Evolutionary conservation across 352 stramenopile genomes (phyloP).

Genomic region (Globisporangium nagaii): DNA sequence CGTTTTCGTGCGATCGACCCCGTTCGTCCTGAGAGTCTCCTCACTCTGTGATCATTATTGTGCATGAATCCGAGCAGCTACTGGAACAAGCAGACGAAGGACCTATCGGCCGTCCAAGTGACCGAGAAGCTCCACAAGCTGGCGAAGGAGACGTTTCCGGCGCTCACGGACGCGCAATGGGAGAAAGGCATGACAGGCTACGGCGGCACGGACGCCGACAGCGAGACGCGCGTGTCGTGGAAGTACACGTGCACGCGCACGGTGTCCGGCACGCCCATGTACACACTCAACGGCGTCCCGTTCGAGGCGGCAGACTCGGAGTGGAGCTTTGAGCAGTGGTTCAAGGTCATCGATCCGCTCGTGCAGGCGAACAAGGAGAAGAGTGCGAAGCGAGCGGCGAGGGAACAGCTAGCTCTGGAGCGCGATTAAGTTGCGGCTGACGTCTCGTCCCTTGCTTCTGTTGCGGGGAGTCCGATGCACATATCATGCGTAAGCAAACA

Average conservation of each 20-base stretch:
- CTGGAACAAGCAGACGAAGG: slow-evolving; percentile 81
- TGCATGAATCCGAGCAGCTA: slow-evolving; percentile 26
- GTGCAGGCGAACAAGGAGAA: slow-evolving; percentile 22
- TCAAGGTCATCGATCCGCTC: slow-evolving; percentile 41
- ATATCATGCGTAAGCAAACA: too few species aligned
- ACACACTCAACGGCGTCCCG: slow-evolving; percentile 74
- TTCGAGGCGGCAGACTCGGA: slow-evolving; percentile 35
- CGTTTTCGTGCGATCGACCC: too few species aligned
- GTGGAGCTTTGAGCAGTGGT: slow-evolving; percentile 49
- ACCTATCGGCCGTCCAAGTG: slow-evolving; percentile 63
- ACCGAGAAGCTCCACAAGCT: slow-evolving; percentile 45
- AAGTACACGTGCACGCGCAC: slow-evolving; percentile 78
- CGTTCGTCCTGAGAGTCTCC: neutral
- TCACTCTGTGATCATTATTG: neutral
- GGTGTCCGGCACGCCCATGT: slow-evolving; percentile 71
- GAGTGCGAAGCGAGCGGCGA: neutral
- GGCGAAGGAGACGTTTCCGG: slow-evolving; percentile 66
- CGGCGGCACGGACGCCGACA: slow-evolving; percentile 63
- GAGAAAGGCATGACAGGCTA: slow-evolving; percentile 67
- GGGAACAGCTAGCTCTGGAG: neutral
- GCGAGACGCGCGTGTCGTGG: slow-evolving; percentile 52
- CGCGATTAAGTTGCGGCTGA: neutral
- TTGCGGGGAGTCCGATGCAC: too few species aligned
- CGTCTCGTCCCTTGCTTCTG: too few species aligned
- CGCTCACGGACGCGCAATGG: slow-evolving; percentile 59